Conservation (phyloP, 108 stramenopile genomes). For the Nitzschia putrida region DNA sequence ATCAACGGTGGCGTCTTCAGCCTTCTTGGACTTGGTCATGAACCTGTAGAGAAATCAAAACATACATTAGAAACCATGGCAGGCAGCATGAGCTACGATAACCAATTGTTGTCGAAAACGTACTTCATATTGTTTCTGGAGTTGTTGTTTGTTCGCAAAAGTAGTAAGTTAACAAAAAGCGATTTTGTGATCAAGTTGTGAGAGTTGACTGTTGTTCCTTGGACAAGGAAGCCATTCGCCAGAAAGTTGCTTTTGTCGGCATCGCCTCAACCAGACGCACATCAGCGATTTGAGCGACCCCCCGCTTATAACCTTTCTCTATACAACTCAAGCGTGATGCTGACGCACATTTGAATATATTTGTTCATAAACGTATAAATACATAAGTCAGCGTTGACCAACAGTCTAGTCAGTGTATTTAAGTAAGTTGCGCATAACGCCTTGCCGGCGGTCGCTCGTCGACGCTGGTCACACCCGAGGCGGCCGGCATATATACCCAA, state of each 20-base stretch:
- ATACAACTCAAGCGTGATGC: too few species aligned
- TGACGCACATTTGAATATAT: too few species aligned
- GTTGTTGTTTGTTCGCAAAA: background rate
- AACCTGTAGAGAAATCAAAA: background rate
- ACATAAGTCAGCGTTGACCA: too few species aligned
- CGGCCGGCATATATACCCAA: too few species aligned
- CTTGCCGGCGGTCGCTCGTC: too few species aligned
- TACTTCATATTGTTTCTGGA: background rate
- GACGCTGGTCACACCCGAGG: too few species aligned
- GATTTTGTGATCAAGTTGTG: background rate
- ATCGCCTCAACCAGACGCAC: background rate
- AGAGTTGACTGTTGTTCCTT: background rate
- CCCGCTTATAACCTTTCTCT: too few species aligned
- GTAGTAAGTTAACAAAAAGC: background rate
- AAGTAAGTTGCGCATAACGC: too few species aligned
- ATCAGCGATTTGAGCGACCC: background rate
- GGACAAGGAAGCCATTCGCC: background rate
- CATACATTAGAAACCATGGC: background rate
- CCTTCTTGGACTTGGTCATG: slow-evolving; percentile 14
- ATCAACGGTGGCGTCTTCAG: slow-evolving; percentile 20
- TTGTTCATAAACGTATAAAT: too few species aligned
- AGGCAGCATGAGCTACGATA: background rate
- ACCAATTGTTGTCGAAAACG: background rate
- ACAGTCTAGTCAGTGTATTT: too few species aligned
- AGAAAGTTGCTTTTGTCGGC: background rate